These are phyloP conservation scores for Clavispora santaluciae DNA, from an alignment of 805 yeast species.

Conservation along the genomic window DNA sequence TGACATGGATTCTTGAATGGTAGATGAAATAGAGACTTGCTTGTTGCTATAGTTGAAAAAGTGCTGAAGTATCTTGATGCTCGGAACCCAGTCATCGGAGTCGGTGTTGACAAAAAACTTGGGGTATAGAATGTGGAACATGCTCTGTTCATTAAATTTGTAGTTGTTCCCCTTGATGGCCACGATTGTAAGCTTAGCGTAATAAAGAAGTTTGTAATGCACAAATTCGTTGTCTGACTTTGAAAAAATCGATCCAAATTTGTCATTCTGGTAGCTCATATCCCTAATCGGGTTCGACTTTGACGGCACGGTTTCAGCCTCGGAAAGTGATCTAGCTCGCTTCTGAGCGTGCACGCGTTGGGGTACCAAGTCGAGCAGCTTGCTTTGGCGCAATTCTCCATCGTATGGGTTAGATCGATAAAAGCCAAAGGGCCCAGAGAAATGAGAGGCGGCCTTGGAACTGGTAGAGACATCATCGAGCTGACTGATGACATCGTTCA, in stretches of 20 bases:
- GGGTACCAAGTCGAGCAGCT: neutral
- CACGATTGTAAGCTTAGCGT: slow-evolving; percentile 35
- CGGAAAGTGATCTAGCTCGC: neutral
- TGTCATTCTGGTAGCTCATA: neutral
- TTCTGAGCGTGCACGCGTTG: neutral
- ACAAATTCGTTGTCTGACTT: slow-evolving; percentile 29
- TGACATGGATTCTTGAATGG: slow-evolving; percentile 17
- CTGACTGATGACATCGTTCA: slow-evolving; percentile 33
- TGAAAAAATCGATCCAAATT: slow-evolving; percentile 16
- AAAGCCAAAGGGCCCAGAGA: slow-evolving; percentile 19
- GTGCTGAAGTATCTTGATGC: slow-evolving; percentile 14
- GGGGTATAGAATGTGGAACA: slow-evolving; percentile 41
- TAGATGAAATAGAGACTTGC: slow-evolving; percentile 15
- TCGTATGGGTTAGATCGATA: neutral
- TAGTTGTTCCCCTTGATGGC: slow-evolving; percentile 39
- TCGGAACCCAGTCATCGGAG: slow-evolving; percentile 37
- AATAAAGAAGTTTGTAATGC: slow-evolving; percentile 30
- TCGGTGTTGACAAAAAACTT: slow-evolving; percentile 40
- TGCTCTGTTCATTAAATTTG: slow-evolving; percentile 35
- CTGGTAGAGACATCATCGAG: slow-evolving; percentile 19
- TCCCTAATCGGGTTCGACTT: slow-evolving; percentile 1
- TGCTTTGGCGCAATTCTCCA: neutral
- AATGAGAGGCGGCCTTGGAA: slow-evolving; percentile 4
- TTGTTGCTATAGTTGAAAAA: slow-evolving; percentile 12
- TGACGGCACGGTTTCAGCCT: neutral